phyloP scores from a whole-genome alignment of 495 filamentous ascomycete species.

The Zalerion maritima region DNA sequence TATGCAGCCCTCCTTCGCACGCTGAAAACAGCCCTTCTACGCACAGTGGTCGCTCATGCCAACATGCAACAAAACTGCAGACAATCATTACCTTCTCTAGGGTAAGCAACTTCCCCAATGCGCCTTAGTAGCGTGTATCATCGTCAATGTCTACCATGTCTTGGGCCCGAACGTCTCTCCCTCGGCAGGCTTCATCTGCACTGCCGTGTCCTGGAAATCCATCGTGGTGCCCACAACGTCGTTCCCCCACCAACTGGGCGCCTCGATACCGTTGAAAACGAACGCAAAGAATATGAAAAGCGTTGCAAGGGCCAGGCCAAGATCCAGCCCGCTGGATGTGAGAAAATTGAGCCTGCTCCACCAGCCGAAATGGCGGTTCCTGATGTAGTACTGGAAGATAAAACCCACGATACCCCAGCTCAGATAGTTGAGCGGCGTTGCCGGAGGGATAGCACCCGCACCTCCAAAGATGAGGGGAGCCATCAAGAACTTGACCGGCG shows the following conservation, averaged over 20 bases:
- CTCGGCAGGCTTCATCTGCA: slow-evolving; percentile 28
- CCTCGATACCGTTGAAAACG: slow-evolving; percentile 29
- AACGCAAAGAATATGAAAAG: slow-evolving; percentile 49
- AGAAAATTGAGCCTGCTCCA: slow-evolving; percentile 55
- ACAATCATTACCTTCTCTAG: too few relatives aligned
- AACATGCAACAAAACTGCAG: too few relatives aligned
- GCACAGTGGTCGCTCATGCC: too few relatives aligned
- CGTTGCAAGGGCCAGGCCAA: slow-evolving; percentile 46
- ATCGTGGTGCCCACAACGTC: slow-evolving; percentile 30
- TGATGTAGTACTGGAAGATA: slow-evolving; percentile 47
- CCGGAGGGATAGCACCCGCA: slow-evolving; percentile 47
- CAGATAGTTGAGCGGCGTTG: slow-evolving; percentile 53
- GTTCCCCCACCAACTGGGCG: slow-evolving; percentile 43
- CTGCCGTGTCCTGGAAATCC: slow-evolving; percentile 37
- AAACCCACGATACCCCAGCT: slow-evolving; percentile 53
- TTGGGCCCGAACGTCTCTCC: slow-evolving; percentile 48
- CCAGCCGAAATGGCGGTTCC: slow-evolving; percentile 44
- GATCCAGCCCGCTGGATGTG: slow-evolving; percentile 44
- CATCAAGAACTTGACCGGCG: slow-evolving; percentile 39
- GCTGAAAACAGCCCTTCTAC: too few relatives aligned
- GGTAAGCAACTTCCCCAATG: too few relatives aligned
- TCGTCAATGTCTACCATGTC: slow-evolving; percentile 27
- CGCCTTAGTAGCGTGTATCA: too few relatives aligned
- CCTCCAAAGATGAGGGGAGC: slow-evolving; percentile 58
- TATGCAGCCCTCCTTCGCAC: too few relatives aligned